Evolutionary conservation across 1,139 yeast species (phyloP), one percentile per base, ranked within the genome.

Genomic region (Taiozyma sp.): DNA sequence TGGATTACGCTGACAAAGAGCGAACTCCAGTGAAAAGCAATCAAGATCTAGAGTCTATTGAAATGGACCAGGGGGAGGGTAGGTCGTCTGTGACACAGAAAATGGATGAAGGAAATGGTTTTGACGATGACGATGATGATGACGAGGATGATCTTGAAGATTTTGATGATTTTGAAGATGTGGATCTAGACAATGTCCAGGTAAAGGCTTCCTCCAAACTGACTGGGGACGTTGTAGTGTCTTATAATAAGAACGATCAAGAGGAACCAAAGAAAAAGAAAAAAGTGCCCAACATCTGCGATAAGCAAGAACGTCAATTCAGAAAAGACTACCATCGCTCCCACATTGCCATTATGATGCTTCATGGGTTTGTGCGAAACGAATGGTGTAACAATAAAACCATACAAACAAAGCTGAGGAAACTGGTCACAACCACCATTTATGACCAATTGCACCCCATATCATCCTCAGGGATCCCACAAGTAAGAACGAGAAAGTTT

Each of bases 361-460:
- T 76, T 4, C 95, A 87, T 65, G 95, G 89, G 0, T 72, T 74
- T 1, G 59, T 80, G 2, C 72, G 95, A 19, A 91, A 89, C 63
- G 60, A 68, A n/a, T 89, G 96, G 96, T 78, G 90, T 54, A 81
- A 80, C 55, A 80, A 82, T 59, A 59, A 65, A 4, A 60, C 62
- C 2, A 62, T 88, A 3, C 70, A 74, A 45, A 53, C 59, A 19
- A 56, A 61, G 19, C 62, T 85, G 13, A 67, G 73, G 39, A 67
- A 66, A n/a, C 58, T 74, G 5, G 73, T 88, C 2, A 80, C 88
- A 0, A 68, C 66, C 2, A 67, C 67, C 24, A 69, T 79, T 2
- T 69, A 72, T 44, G 70, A 69, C 19, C 69, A 80, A 53, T 64
- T 86, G 44, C 75, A 74, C 53, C 80, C 86, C 26, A 68, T 71